Conservation (phyloP, 495 filamentous ascomycete genomes). For the Penicillium parvum region DNA sequence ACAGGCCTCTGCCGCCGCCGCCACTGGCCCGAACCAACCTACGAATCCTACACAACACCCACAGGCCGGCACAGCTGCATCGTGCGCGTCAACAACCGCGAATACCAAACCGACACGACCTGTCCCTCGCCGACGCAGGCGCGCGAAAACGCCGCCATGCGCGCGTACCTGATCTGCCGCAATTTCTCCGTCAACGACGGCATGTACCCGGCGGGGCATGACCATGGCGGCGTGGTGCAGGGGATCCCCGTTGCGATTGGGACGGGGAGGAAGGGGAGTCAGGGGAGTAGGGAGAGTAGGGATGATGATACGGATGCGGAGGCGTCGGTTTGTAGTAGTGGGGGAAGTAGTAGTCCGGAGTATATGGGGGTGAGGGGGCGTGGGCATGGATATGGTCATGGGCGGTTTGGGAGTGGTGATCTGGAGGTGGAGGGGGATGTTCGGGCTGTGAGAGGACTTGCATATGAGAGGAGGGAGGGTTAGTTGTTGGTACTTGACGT, state of each 20-base stretch:
- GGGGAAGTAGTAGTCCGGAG: slow-evolving; percentile 55
- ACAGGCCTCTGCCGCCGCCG: slow-evolving; percentile 94
- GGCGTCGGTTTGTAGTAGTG: slow-evolving; percentile 30
- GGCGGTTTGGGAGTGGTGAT: neutral
- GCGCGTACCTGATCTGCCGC: slow-evolving; percentile 95
- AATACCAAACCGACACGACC: slow-evolving; percentile 88
- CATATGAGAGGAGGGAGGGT: no score
- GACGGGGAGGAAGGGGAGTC: slow-evolving; percentile 46
- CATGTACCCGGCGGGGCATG: slow-evolving; percentile 71
- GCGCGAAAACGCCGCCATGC: slow-evolving; percentile 92
- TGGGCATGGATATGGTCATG: slow-evolving; percentile 8
- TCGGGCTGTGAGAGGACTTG: neutral
- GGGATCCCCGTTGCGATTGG: slow-evolving; percentile 75
- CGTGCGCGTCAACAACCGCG: slow-evolving; percentile 91
- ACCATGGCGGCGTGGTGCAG: slow-evolving; percentile 74
- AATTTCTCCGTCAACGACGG: slow-evolving; percentile 98
- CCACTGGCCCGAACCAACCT: slow-evolving; percentile 89
- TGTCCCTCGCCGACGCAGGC: slow-evolving; percentile 78
- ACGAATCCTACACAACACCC: slow-evolving; percentile 68
- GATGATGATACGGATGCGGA: slow-evolving; percentile 45
- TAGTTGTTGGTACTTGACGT: neutral
- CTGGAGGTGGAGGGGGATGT: neutral
- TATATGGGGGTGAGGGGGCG: slow-evolving; percentile 28
- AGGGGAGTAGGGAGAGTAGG: slow-evolving; percentile 42
- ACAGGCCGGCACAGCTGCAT: slow-evolving; percentile 78